Evolutionary conservation across 2,329 filamentous ascomycete genomes (phyloP).

Genomic region (Penicillium sp.): DNA sequence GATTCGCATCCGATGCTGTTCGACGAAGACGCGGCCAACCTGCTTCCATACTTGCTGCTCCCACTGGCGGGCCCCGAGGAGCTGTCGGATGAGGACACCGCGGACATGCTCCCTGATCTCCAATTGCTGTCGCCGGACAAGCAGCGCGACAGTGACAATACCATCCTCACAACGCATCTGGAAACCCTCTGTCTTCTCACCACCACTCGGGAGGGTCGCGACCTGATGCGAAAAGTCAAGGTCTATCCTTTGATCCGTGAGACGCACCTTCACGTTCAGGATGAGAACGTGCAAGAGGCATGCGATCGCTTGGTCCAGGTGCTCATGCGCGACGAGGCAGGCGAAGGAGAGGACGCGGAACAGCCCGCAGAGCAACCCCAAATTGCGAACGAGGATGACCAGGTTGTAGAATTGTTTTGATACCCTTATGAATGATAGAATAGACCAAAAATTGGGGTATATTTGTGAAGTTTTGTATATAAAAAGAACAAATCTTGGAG

Average conservation of each 20-base stretch:
- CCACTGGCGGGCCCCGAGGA: conserved; percentile 87
- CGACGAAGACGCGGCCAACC: conserved; percentile 70
- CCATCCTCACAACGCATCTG: conserved; percentile 81
- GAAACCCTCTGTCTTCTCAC: conserved; percentile 85
- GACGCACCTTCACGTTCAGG: conserved; percentile 73
- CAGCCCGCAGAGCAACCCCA: conserved; percentile 29
- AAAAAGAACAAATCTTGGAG: too few species aligned
- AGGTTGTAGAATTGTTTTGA: conserved; percentile 49
- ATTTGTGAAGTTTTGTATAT: not conserved
- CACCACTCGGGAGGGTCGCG: conserved; percentile 72
- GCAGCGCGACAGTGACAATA: conserved; percentile 72
- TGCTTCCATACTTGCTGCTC: conserved; percentile 84
- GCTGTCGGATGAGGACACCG: conserved; percentile 81
- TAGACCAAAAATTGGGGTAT: not conserved
- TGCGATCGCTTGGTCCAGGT: conserved; percentile 91
- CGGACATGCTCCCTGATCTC: conserved; percentile 84
- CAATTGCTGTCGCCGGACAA: conserved; percentile 91
- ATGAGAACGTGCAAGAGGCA: conserved; percentile 78
- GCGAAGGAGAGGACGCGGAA: conserved; percentile 44
- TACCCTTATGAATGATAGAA: conserved; percentile 4
- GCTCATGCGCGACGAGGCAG: conserved; percentile 76
- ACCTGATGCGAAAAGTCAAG: conserved; percentile 71
- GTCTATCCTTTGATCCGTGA: conserved; percentile 91
- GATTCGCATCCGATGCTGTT: conserved; percentile 71
- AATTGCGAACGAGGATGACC: conserved; percentile 47